Conservation (phyloP, 345 rosid species). For the Arabis alpina region DNA sequence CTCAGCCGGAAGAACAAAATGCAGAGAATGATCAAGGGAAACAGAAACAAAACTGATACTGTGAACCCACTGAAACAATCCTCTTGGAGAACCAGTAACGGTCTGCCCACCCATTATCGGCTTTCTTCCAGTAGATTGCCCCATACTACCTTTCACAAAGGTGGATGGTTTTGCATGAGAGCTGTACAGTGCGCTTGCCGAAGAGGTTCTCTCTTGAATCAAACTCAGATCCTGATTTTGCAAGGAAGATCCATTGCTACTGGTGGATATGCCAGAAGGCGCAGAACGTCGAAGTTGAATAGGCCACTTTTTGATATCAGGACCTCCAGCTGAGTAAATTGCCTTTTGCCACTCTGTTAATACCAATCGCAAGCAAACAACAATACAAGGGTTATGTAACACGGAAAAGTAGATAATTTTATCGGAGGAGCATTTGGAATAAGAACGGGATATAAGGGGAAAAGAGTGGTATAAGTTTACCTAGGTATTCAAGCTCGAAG, state of each 20-base stretch:
- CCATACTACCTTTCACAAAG: conserved; percentile 86
- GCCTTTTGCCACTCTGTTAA: conserved; percentile 98
- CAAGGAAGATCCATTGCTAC: conserved; percentile 72
- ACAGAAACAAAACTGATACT: conserved; percentile 89
- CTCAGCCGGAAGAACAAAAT: conserved; percentile 80
- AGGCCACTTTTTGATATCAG: conserved; percentile 96
- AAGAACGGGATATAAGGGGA: conserved; percentile 18
- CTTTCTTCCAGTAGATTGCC: conserved; percentile 78
- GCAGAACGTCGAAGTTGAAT: conserved; percentile 84
- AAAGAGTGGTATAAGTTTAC: conserved; percentile 47
- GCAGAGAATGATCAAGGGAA: conserved; percentile 85
- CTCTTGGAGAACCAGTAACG: conserved; percentile 70
- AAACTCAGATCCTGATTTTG: conserved; percentile 92
- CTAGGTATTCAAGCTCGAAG: conserved; percentile 97
- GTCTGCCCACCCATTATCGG: conserved; percentile 77
- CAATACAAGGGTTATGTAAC: conserved; percentile 8
- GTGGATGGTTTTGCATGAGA: conserved; percentile 82
- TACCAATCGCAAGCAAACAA: conserved; percentile 33
- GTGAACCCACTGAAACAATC: conserved; percentile 95
- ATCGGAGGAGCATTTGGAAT: background rate
- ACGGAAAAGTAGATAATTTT: background rate
- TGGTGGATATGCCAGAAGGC: conserved; percentile 78
- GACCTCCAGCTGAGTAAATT: conserved; percentile 84
- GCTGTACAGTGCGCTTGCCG: conserved; percentile 81
- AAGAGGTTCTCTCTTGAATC: conserved; percentile 90